Conservation (phyloP, 345 rosid species). For the Bruguiera gymnorhiza region DNA sequence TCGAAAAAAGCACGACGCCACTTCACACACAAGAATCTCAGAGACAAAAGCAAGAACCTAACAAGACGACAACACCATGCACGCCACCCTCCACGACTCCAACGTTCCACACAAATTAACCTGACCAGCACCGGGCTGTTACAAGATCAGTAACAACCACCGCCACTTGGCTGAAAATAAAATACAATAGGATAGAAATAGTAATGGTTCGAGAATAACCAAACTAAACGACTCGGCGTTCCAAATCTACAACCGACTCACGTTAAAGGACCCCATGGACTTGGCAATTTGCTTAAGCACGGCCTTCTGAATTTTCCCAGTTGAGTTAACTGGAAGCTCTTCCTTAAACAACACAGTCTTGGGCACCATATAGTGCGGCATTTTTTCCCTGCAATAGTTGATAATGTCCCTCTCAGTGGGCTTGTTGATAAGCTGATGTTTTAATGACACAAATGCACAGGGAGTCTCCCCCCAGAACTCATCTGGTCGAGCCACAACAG, state of each 20-base stretch:
- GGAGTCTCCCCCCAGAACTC: constrained; percentile 30
- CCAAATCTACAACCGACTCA: constrained; percentile 6
- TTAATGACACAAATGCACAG: constrained; percentile 26
- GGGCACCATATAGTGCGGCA: constrained; percentile 85
- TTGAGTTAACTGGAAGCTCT: constrained; percentile 70
- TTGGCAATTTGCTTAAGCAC: constrained; percentile 56
- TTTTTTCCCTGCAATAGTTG: constrained; percentile 45
- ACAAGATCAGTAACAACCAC: too few species aligned
- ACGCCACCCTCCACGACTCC: too few species aligned
- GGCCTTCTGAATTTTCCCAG: constrained; percentile 73
- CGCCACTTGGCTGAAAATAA: too few species aligned
- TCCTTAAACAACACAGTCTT: constrained; percentile 49
- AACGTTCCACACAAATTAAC: too few species aligned
- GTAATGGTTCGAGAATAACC: too few species aligned
- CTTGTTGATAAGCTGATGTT: neutral
- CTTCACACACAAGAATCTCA: too few species aligned
- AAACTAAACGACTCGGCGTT: too few species aligned
- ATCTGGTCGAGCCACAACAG: constrained; percentile 27
- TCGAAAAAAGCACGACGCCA: too few species aligned
- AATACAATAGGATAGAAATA: too few species aligned
- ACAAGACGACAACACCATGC: too few species aligned
- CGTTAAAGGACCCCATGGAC: neutral
- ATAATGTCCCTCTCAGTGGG: constrained; percentile 43
- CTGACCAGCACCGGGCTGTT: too few species aligned
- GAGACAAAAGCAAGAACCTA: too few species aligned